Base-by-base conservation (phyloP, 805 yeast species). In the Metschnikowia sp. region DNA sequence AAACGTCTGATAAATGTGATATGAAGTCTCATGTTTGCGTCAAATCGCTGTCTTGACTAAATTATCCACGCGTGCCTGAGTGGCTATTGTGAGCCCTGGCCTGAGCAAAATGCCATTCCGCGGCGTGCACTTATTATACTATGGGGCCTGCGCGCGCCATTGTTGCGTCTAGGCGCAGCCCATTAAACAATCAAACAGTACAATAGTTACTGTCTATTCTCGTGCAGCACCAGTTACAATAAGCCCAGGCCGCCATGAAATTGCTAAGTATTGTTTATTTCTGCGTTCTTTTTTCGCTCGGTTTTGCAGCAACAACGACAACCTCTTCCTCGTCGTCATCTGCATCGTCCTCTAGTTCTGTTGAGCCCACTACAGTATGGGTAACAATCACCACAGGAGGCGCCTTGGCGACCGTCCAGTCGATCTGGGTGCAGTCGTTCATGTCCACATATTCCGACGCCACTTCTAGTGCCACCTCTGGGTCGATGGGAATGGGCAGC, bases 311-410 rank as follows among this genome's bases (percentile, higher is more conserved):
- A 39, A 43, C 48, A 41, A 42, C 39, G 15, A 44, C 36, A 13
- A 46, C 47, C 18, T 37, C 60, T 8, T 30, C 48, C 4, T 36
- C 51, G 35, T 33, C 47, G 22, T 12, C 40, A 10, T 10, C 42
- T 15, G 13, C 40, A 15, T 8, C 43, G 12, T 28, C 48, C 8
- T 36, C 46, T 18, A 36, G 44, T 12, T 43, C 44, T 3, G 36
- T 35, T 10, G 36, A 10, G n/a, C 42, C 50, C 15, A 71, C 76
- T 36, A 60, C 65, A 12, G 66, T 64, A 5, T 72, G 65, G 62
- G 57, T 64, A 29, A 72, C 77, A 11, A 44, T 60, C 28, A 71
- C 75, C 9, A 51, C 58, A 3, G 52, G 60, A 32, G 76, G 76
- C 2, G 58, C 47, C 12, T 44, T 58, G 8, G 53, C 61, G 5